Base-by-base conservation (phyloP, 371 early-diverging fungal genomes). In the Saksenaea vasiformis region DNA sequence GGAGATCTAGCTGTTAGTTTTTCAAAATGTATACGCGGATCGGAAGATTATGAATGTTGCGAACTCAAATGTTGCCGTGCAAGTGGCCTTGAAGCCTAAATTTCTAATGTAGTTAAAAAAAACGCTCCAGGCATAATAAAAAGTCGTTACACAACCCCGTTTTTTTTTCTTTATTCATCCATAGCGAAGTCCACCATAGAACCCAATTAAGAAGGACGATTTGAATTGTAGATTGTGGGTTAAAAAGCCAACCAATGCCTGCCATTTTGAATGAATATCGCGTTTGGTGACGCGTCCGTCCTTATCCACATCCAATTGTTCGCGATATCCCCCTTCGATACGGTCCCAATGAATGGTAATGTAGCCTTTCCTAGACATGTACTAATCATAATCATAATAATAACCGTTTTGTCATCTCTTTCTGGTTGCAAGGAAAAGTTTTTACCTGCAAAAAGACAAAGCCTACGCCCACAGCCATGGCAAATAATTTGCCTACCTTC, bases 161-260 rank as follows among this genome's bases (percentile, higher is more conserved):
- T 47, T 22, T 11, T 19, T 19, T 22, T 24, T 1, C 1, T 7
- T 17, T n/a, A n/a, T 62, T 61, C 80, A 86, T 39, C 84, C 84
- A 64, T 84, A 84, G 24, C 78, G 72, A 56, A 85, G 62, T 34
- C 87, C 86, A 39, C 74, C 57, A 63, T 77, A 77, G 35, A 85
- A 79, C 0, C 87, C 87, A 27, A 72, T 68, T 9, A 80, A 64
- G 53, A 85, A 87, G 1, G 85, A 80, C 1, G 83, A 76, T 64
- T 85, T 87, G 74, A 87, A 87, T 63, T 85, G 87, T 19, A 87
- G 67, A 56, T 85, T 84, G 44, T 68, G 73, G 5, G 87, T 87
- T 68, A 87, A 70, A n/a, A 87, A 44, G 13, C 66, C 70, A 27
- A 82, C 68, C 19, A 87, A 61, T 9, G 56, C 65, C 24, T 76